Evolutionary conservation across 2,329 filamentous ascomycete genomes (phyloP), one percentile per base, ranked within the genome.

Genomic region (Fusarium aywerte): DNA sequence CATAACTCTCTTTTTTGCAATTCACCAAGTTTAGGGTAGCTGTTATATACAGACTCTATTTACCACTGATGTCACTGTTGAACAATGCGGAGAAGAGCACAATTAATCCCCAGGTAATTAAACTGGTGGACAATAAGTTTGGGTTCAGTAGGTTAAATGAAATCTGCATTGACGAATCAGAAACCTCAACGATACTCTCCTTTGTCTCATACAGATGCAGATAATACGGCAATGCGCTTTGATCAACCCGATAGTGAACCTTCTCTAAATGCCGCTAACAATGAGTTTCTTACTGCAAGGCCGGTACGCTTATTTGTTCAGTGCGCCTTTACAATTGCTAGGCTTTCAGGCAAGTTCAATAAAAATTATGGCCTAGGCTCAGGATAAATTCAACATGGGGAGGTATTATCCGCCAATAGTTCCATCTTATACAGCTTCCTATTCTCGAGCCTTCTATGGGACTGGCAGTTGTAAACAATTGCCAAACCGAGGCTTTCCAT

Each of bases 361-460:
- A 25, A 48, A 36, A 11, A 36, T 18, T 20, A 18, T 36, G 21
- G 32, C 18, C 16, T 13, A 25, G 44, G 13, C 23, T 48, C 21
- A n/a, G 12, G 33, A n/a, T 23, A 13, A 29, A 39, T 21, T 44
- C 43, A 51, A 18, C 23, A 47, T 27, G 27, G 27, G 27, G 27
- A 27, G 8, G 27, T 27, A 39, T 59, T 52, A 58, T 48, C 50
- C 50, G 36, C 43, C 43, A 50, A 57, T 58, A 25, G 35, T 45
- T n/a, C n/a, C n/a, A n/a, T n/a, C 62, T 20, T 53, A 45, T 51
- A 43, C 38, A 39, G 53, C 58, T 55, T 45, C 21, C 38, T 45
- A n/a, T 62, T 73, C 70, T 67, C 64, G 60, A 72, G 55, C 54
- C 70, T 73, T 73, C 71, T 56, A 68, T 65, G 61, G 57, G 61